Evolutionary conservation across 2,329 filamentous ascomycete species (phyloP).

Genomic region (Grosmannia penicillata): DNA sequence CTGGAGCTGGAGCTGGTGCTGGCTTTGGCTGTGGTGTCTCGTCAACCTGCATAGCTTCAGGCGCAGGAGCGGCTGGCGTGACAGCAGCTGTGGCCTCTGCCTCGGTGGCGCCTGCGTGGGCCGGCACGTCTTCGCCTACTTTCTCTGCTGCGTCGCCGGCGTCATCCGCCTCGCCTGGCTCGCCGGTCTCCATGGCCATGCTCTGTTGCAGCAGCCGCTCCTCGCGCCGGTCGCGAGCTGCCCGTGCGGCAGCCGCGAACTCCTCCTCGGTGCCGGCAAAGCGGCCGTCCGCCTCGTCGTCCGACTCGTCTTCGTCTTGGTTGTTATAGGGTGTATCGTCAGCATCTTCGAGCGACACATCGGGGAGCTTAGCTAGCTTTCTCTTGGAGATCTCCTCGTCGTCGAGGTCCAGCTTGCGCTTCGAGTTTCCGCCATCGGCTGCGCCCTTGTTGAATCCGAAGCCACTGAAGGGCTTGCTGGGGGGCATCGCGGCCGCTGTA

Average conservation of each 20-base stretch:
- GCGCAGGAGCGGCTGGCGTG: conserved; percentile 8
- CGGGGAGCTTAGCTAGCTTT: conserved; percentile 82
- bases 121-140: conserved; percentile 12
- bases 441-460: conserved; percentile 59
- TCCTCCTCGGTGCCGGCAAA: conserved; percentile 79
- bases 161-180: conserved; percentile 3
- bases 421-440: conserved; percentile 48
- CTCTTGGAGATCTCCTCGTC: conserved; percentile 78
- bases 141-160: conserved; percentile 5
- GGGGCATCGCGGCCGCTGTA: neutral
- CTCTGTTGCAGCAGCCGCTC: conserved; percentile 41
- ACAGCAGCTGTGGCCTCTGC: conserved; percentile 6
- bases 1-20: neutral
- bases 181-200: conserved; percentile 30
- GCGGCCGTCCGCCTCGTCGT: conserved; percentile 59
- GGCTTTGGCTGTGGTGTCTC: conserved; percentile 22
- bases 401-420: conserved; percentile 68
- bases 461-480: conserved; percentile 54
- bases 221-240: conserved; percentile 72
- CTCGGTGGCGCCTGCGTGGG: too few species aligned
- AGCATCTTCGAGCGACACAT: conserved; percentile 50
- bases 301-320: conserved; percentile 44
- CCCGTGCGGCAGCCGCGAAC: conserved; percentile 68
- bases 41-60: conserved; percentile 39
- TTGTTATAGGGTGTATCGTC: conserved; percentile 46